Conservation (phyloP, 805 yeast species). For the Candida vartiovaarae region DNA sequence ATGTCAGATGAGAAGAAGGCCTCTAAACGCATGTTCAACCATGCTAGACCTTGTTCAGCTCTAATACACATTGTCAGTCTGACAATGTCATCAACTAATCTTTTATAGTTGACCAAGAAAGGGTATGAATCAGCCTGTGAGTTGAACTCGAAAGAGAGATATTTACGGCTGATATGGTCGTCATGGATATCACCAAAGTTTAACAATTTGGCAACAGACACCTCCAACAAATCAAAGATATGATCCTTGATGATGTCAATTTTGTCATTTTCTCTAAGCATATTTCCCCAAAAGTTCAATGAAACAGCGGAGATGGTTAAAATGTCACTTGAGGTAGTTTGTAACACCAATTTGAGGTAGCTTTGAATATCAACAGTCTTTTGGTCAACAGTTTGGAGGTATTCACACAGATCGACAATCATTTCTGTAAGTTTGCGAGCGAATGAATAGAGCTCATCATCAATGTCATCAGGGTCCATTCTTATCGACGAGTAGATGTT, state of each 20-base stretch:
- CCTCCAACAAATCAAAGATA: slow-evolving; percentile 63
- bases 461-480: slow-evolving; percentile 63
- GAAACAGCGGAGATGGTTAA: slow-evolving; percentile 87
- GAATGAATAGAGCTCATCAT: slow-evolving; percentile 73
- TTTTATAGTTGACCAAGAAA: slow-evolving; percentile 73
- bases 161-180: slow-evolving; percentile 55
- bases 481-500: slow-evolving; percentile 49
- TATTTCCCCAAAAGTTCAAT: slow-evolving; percentile 89
- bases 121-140: slow-evolving; percentile 71
- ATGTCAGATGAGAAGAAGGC: slow-evolving; percentile 61
- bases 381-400: slow-evolving; percentile 43
- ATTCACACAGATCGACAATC: slow-evolving; percentile 81
- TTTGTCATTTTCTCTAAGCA: slow-evolving; percentile 69
- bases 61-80: slow-evolving; percentile 80
- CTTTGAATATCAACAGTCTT: slow-evolving; percentile 54
- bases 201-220: slow-evolving; percentile 70
- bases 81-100: slow-evolving; percentile 84
- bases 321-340: slow-evolving; percentile 78
- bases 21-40: slow-evolving; percentile 73
- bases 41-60: slow-evolving; percentile 72
- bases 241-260: slow-evolving; percentile 44
- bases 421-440: slow-evolving; percentile 88
- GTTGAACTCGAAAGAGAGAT: slow-evolving; percentile 82
- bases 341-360: slow-evolving; percentile 67
- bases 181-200: slow-evolving; percentile 66